Evolutionary conservation across 306 rosid genomes (phyloP).

Genomic region (Delonix regia): DNA sequence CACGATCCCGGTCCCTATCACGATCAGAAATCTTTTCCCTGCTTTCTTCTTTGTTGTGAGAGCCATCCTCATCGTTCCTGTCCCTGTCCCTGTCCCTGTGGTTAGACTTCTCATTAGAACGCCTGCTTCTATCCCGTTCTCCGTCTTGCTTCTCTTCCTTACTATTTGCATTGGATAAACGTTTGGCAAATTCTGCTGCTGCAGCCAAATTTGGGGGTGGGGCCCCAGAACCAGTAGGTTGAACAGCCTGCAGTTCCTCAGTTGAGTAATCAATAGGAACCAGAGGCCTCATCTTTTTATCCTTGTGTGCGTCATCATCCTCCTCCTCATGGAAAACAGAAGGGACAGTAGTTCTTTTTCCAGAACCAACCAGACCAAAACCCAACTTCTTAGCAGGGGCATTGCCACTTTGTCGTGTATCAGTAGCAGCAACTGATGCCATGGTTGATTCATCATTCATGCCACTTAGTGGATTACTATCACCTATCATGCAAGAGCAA

Average conservation of each 20-base stretch:
- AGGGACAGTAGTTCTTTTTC: conserved; percentile 88
- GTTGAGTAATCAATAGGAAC: conserved; percentile 98
- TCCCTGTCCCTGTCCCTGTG: conserved; percentile 83
- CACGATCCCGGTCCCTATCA: conserved; percentile 73
- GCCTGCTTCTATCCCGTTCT: conserved; percentile 85
- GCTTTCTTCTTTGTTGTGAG: conserved; percentile 70
- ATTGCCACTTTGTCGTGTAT: conserved; percentile 64
- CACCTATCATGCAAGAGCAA: conserved; percentile 60
- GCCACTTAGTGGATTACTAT: conserved; percentile 54
- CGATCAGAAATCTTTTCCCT: conserved; percentile 60
- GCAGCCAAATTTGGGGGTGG: conserved; percentile 88
- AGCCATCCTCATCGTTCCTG: conserved; percentile 63
- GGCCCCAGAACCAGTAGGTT: conserved; percentile 65
- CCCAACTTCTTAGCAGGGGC: conserved; percentile 88
- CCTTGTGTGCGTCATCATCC: conserved; percentile 92
- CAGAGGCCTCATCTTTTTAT: conserved; percentile 95
- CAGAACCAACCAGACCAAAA: conserved; percentile 94
- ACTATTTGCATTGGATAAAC: conserved; percentile 69
- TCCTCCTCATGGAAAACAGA: conserved; percentile 96
- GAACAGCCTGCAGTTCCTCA: conserved; percentile 93
- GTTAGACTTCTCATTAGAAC: conserved; percentile 69
- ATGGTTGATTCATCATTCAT: conserved; percentile 58
- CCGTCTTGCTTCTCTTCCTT: conserved; percentile 78
- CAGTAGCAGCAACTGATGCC: conserved; percentile 54
- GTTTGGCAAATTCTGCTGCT: conserved; percentile 99